phyloP scores from a whole-genome alignment of 805 yeast genomes.

The Kregervanrija delftensis region DNA sequence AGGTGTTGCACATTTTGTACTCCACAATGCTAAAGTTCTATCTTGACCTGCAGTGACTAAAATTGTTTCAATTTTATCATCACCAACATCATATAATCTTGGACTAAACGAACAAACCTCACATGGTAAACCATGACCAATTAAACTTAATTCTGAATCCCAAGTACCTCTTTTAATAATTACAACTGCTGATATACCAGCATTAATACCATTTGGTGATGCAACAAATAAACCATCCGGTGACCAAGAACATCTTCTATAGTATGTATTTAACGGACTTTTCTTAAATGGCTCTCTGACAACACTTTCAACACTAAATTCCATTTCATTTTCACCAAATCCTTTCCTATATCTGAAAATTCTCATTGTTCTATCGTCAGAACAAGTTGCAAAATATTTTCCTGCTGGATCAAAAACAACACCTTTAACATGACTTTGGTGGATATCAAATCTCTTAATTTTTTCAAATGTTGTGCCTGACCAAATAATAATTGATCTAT shows the following conservation, averaged over 20 bases:
- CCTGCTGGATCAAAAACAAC: constrained; percentile 97
- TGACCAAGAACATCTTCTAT: constrained; percentile 80
- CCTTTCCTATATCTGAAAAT: constrained; percentile 75
- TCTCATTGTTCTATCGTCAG: constrained; percentile 89
- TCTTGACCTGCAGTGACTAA: constrained; percentile 98
- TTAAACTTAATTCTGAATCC: constrained; percentile 67
- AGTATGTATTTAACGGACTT: constrained; percentile 89
- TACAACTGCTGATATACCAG: constrained; percentile 70
- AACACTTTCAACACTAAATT: constrained; percentile 80
- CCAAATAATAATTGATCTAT: constrained; percentile 90
- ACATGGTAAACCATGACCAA: constrained; percentile 82
- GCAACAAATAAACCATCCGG: constrained; percentile 88
- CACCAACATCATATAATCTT: constrained; percentile 41
- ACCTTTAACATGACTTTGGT: constrained; percentile 93
- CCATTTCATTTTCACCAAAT: constrained; percentile 57
- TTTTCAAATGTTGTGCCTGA: constrained; percentile 87
- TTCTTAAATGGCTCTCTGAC: constrained; percentile 79
- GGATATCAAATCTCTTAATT: constrained; percentile 83
- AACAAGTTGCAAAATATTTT: constrained; percentile 93
- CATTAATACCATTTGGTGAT: constrained; percentile 80
- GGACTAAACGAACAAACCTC: constrained; percentile 78
- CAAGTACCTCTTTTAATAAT: constrained; percentile 72
- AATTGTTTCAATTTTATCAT: constrained; percentile 39
- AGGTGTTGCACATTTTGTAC: constrained; percentile 69
- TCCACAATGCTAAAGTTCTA: constrained; percentile 82